Conservation (phyloP, 2,329 filamentous ascomycete species). For the Waltergamsia citrina region DNA sequence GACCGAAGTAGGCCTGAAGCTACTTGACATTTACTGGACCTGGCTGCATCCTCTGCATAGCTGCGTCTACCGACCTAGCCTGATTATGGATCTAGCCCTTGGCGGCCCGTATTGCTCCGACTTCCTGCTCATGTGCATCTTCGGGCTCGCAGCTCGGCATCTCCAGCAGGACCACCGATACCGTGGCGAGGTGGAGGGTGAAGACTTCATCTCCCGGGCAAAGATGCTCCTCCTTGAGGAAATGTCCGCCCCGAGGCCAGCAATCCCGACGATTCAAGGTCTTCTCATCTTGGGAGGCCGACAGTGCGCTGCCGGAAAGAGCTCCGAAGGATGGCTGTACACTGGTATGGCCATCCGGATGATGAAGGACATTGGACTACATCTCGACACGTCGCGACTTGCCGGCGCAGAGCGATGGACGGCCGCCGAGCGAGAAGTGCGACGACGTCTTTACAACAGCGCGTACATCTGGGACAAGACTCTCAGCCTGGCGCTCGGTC, state of each 20-base stretch:
- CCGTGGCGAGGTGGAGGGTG: background rate
- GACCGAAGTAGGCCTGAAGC: conserved; percentile 6
- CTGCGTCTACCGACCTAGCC: conserved; percentile 9
- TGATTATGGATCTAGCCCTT: conserved; percentile 11
- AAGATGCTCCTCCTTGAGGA: conserved; percentile 5
- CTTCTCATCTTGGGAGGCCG: conserved; percentile 10
- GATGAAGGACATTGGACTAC: conserved; percentile 12
- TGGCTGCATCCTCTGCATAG: conserved; percentile 12
- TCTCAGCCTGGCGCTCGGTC: conserved; percentile 10
- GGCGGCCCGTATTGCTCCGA: conserved; percentile 11
- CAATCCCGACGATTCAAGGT: conserved; percentile 8
- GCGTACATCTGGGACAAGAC: conserved; percentile 14
- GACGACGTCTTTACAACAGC: conserved; percentile 11
- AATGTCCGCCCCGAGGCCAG: conserved; percentile 4
- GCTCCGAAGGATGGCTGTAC: conserved; percentile 12
- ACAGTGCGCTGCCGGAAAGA: conserved; percentile 10
- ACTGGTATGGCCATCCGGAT: conserved; percentile 12
- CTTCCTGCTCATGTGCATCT: conserved; percentile 11
- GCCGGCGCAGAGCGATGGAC: conserved; percentile 9
- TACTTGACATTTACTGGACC: conserved; percentile 12
- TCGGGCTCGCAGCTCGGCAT: conserved; percentile 10
- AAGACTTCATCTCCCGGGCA: conserved; percentile 2
- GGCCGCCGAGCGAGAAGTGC: conserved; percentile 9
- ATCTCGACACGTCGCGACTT: conserved; percentile 8
- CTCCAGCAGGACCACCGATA: conserved; percentile 1